phyloP scores from a whole-genome alignment of 2,329 filamentous ascomycete species.

The Metarhizium sp. region DNA sequence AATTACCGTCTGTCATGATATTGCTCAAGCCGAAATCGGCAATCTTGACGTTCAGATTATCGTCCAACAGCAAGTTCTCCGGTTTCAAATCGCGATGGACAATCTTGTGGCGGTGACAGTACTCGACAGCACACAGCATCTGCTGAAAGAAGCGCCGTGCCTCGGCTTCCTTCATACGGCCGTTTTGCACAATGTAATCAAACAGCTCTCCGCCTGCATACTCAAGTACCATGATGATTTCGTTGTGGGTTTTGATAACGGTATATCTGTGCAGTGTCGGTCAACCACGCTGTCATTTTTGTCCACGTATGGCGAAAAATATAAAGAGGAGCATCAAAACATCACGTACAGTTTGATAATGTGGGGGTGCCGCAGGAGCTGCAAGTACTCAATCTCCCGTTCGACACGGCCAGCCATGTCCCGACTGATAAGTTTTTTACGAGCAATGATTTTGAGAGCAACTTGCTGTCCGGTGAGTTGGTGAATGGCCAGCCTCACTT shows the following conservation, averaged over 20 bases:
- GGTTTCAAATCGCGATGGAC: constrained; percentile 96
- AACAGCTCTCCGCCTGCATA: constrained; percentile 95
- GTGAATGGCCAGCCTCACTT: constrained; percentile 94
- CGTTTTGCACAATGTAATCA: constrained; percentile 94
- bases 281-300: not conserved
- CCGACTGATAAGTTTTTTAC: constrained; percentile 90
- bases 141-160: constrained; percentile 99
- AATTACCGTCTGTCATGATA: constrained; percentile 99
- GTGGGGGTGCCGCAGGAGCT: constrained; percentile 89
- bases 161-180: constrained; percentile 80
- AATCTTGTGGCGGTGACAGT: constrained; percentile 98
- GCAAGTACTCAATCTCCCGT: constrained; percentile 95
- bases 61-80: constrained; percentile 90
- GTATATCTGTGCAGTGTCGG: constrained; percentile 57
- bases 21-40: constrained; percentile 98
- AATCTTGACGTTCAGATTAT: constrained; percentile 96
- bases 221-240: constrained; percentile 99
- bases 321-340: not conserved
- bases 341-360: constrained; percentile 87
- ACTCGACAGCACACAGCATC: constrained; percentile 97
- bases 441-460: constrained; percentile 92
- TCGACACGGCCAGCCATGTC: constrained; percentile 98
- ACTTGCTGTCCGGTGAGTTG: constrained; percentile 90
- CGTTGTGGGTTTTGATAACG: constrained; percentile 85
- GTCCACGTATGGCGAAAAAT: not conserved